Percentiles rank a stretch among this genome's conserved stretches.
Conservation (phyloP, 225 moss, liverwort and hornwort genomes). For the Polytrichum commune region DNA sequence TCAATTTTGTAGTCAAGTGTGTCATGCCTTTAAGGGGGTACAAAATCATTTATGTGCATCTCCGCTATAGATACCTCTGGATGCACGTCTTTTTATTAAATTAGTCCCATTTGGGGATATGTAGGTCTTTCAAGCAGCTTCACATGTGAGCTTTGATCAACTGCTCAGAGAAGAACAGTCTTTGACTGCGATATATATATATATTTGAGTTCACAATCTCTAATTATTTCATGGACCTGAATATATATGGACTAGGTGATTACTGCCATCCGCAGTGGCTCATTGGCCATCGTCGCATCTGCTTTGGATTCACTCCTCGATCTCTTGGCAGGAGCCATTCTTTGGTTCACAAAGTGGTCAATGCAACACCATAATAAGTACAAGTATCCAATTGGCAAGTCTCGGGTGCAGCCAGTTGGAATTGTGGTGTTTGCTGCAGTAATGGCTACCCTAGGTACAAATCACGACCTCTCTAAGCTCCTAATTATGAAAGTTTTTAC, state of each 20-base stretch:
- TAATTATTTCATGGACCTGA: too few relatives aligned
- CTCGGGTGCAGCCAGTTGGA: constrained; percentile 72
- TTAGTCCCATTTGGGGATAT: too few relatives aligned
- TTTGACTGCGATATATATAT: too few relatives aligned
- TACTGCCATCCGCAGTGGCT: constrained; percentile 49
- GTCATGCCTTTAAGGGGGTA: too few relatives aligned
- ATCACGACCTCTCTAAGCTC: not conserved
- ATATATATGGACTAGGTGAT: constrained; percentile 28
- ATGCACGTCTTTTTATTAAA: too few relatives aligned
- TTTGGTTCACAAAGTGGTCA: constrained; percentile 62
- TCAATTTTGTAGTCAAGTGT: too few relatives aligned
- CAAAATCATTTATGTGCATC: too few relatives aligned
- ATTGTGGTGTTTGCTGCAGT: constrained; percentile 76
- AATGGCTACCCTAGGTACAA: constrained; percentile 69
- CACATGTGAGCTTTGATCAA: not conserved
- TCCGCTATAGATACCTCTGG: too few relatives aligned
- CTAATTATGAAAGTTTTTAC: too few relatives aligned
- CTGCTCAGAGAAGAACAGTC: too few relatives aligned
- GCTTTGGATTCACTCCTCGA: constrained; percentile 80
- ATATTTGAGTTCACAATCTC: too few relatives aligned
- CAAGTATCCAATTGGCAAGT: constrained; percentile 72
- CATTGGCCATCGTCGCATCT: constrained; percentile 67
- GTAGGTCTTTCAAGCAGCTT: not conserved
- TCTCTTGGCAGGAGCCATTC: constrained; percentile 63
- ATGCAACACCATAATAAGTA: constrained; percentile 61